These are phyloP conservation scores for Alternaria solani DNA, from an alignment of 2,329 filamentous ascomycete species.

Conservation along the genomic window DNA sequence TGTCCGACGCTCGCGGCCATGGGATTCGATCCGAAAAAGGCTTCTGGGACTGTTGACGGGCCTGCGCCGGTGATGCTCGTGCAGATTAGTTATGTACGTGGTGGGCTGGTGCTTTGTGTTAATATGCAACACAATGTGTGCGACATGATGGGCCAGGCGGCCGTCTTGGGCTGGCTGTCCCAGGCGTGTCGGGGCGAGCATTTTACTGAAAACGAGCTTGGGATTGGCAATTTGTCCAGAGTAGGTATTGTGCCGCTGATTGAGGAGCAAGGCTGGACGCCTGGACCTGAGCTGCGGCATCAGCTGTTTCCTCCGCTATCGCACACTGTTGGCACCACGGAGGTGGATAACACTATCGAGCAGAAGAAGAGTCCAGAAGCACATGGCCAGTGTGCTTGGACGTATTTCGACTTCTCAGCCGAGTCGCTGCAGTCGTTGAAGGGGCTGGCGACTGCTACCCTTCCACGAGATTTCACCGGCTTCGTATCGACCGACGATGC, in stretches of 20 bases:
- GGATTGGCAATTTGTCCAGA: conserved; percentile 54
- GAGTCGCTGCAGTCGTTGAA: conserved; percentile 55
- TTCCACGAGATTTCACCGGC: conserved; percentile 14
- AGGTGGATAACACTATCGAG: neutral
- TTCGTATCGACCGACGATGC: conserved; percentile 65
- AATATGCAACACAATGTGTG: conserved; percentile 59
- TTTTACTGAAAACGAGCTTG: conserved; percentile 58
- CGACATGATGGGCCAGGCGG: conserved; percentile 61
- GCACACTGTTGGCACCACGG: neutral
- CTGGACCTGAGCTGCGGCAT: conserved; percentile 48
- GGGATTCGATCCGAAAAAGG: conserved; percentile 18
- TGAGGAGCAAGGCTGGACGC: conserved; percentile 42
- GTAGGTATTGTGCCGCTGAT: conserved; percentile 53
- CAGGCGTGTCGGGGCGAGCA: conserved; percentile 59
- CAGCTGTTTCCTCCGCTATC: conserved; percentile 38
- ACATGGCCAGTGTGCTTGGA: conserved; percentile 51
- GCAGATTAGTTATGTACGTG: conserved; percentile 60
- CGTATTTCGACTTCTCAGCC: conserved; percentile 56
- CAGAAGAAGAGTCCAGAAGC: neutral
- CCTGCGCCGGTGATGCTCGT: conserved; percentile 55
- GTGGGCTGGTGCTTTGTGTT: conserved; percentile 61
- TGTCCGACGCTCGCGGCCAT: conserved; percentile 52
- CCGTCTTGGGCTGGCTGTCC: conserved; percentile 58
- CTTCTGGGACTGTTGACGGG: conserved; percentile 23
- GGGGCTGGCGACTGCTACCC: conserved; percentile 38